These are phyloP conservation scores for Cytospora leucostoma DNA, from an alignment of 2,329 filamentous ascomycete species.

Conservation along the genomic window DNA sequence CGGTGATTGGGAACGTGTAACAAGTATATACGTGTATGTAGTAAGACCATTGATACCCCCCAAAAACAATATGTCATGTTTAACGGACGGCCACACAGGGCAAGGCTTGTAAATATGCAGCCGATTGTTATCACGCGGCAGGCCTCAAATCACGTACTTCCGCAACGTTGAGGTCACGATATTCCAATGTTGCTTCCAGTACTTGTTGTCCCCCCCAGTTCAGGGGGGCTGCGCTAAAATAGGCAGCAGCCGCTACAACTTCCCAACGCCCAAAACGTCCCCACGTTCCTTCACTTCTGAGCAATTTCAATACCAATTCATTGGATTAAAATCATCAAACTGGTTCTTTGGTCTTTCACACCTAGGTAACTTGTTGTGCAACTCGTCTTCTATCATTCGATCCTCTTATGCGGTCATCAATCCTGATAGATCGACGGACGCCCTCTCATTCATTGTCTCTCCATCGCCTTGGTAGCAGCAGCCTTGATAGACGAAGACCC, in stretches of 20 bases:
- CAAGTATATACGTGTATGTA: constrained; percentile 2
- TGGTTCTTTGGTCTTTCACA: not conserved
- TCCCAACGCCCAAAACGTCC: not conserved
- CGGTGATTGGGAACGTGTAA: not conserved
- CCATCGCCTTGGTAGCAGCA: not conserved
- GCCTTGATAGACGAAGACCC: not conserved
- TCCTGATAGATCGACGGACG: not conserved
- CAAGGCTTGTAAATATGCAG: not conserved
- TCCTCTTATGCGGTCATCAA: not conserved
- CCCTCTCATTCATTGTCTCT: not conserved
- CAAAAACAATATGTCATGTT: not conserved
- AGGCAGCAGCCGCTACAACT: constrained; percentile 22
- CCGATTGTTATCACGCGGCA: not conserved
- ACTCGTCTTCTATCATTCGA: not conserved
- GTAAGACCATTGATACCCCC: constrained; percentile 15
- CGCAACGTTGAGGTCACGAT: not conserved
- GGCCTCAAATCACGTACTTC: no score
- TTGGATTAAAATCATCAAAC: not conserved
- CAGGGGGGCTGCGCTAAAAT: constrained; percentile 19
- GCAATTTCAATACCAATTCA: not conserved
- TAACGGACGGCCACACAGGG: not conserved
- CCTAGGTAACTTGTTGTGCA: not conserved
- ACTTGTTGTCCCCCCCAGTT: not conserved
- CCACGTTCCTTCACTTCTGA: not conserved
- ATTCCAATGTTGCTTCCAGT: not conserved